A percentile compares a stretch with the other conserved stretches of the same genome.
Conservation (phyloP, 805 yeast species). For the Schwanniomyces occidentalis region DNA sequence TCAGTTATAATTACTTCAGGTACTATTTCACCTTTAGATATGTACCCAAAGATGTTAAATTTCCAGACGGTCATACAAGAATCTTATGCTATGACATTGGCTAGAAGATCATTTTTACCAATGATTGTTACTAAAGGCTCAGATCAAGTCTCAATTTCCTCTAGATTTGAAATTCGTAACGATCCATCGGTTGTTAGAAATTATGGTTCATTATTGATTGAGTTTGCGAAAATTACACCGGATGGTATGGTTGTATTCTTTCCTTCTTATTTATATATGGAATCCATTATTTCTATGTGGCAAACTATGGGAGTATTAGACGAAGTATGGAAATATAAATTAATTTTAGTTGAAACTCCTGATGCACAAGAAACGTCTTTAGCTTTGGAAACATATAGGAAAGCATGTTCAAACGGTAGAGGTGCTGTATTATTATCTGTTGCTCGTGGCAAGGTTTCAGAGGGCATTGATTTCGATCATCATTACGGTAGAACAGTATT, state of each 20-base stretch:
- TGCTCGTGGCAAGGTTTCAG: constrained; percentile 98
- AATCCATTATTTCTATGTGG: constrained; percentile 97
- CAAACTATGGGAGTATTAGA: constrained; percentile 97
- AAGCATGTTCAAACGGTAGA: constrained; percentile 95
- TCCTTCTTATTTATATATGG: constrained; percentile 97
- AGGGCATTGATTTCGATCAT: constrained; percentile 98
- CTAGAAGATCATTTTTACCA: constrained; percentile 89
- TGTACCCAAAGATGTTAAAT: constrained; percentile 96
- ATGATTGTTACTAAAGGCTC: constrained; percentile 96
- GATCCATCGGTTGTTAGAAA: constrained; percentile 98
- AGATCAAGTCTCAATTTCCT: constrained; percentile 95
- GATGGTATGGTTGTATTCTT: constrained; percentile 98
- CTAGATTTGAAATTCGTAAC: constrained; percentile 93
- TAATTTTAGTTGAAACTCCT: constrained; percentile 95
- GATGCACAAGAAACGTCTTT: constrained; percentile 98
- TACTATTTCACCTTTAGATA: constrained; percentile 95
- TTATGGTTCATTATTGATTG: constrained; percentile 89
- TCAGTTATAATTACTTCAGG: constrained; percentile 96
- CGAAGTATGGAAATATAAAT: constrained; percentile 97
- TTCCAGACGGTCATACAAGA: constrained; percentile 92
- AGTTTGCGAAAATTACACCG: constrained; percentile 92
- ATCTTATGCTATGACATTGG: constrained; percentile 93
- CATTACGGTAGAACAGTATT: constrained; percentile 96
- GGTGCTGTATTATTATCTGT: constrained; percentile 96
- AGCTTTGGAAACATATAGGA: constrained; percentile 92